A percentile compares a stretch with the other conserved stretches of the same genome.
Conservation (phyloP, 1,139 yeast genomes). For the Sugiyamaella japonica region DNA sequence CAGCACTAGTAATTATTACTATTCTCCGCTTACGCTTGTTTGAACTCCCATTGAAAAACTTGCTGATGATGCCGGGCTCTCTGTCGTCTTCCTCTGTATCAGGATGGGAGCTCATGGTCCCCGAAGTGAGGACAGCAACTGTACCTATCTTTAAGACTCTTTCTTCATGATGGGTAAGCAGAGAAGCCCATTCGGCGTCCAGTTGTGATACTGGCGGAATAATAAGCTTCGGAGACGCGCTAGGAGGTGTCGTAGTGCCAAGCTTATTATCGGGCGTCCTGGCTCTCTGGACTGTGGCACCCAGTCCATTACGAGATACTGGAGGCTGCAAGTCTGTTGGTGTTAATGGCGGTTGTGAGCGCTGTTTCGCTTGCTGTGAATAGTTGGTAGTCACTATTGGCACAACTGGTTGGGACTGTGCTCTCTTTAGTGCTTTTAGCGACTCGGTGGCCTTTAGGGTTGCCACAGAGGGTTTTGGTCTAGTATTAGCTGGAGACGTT, state of each 20-base stretch:
- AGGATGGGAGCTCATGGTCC: constrained; percentile 20
- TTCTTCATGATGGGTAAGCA: constrained; percentile 64
- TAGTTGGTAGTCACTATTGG: constrained; percentile 8
- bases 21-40: constrained; percentile 37
- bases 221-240: constrained; percentile 32
- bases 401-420: constrained; percentile 14
- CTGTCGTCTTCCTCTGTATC: constrained; percentile 29
- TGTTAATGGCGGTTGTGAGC: neutral
- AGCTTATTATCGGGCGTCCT: constrained; percentile 6
- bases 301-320: neutral
- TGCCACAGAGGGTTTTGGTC: constrained; percentile 8
- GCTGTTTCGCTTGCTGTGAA: neutral
- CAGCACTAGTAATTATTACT: constrained; percentile 40
- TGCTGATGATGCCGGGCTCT: constrained; percentile 35
- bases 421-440: constrained; percentile 10
- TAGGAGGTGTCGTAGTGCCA: constrained; percentile 4
- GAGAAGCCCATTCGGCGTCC: constrained; percentile 69
- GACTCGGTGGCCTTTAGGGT: constrained; percentile 11
- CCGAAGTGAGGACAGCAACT: constrained; percentile 32
- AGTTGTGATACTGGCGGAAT: constrained; percentile 57
- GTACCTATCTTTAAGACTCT: constrained; percentile 67
- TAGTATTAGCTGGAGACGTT: constrained; percentile 9
- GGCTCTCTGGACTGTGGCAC: neutral
- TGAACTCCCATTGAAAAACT: constrained; percentile 33
- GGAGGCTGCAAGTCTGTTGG: constrained; percentile 8